Conservation (phyloP, 139 green algal species). For the Chlorella sorokiniana region DNA sequence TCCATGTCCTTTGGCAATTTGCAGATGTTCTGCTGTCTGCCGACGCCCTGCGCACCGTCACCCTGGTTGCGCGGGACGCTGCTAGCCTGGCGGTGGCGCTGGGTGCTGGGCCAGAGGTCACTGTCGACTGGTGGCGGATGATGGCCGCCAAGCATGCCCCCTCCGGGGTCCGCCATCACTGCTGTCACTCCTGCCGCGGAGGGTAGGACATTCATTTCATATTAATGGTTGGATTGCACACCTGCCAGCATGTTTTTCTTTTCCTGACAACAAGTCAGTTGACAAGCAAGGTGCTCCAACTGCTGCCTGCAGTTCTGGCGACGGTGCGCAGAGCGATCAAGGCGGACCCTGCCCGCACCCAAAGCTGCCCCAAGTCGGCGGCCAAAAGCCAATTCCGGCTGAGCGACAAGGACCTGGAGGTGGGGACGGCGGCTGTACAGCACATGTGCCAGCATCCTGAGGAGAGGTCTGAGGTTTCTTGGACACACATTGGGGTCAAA, state of each 20-base stretch:
- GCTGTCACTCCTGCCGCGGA: neutral
- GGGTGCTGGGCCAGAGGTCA: neutral
- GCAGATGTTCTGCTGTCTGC: neutral
- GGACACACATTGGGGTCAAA: too few relatives aligned
- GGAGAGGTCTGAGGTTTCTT: too few relatives aligned
- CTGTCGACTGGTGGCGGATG: neutral
- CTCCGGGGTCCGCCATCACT: neutral
- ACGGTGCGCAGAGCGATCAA: neutral
- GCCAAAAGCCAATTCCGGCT: neutral
- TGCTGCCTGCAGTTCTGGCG: neutral
- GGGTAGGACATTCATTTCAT: neutral
- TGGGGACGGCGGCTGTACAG: too few relatives aligned
- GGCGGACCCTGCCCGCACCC: neutral
- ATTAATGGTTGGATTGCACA: neutral
- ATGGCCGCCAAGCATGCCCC: neutral
- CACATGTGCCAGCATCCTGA: too few relatives aligned
- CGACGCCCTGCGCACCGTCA: neutral
- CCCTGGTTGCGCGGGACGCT: neutral
- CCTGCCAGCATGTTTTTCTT: too few relatives aligned
- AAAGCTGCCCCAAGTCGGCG: neutral
- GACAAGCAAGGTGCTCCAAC: too few relatives aligned
- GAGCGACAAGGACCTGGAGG: neutral
- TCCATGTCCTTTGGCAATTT: neutral
- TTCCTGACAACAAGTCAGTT: too few relatives aligned
- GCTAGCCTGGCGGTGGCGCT: neutral